Evolutionary conservation across 768 basidiomycete species (phyloP).

Genomic region (Suillus subalutaceus): DNA sequence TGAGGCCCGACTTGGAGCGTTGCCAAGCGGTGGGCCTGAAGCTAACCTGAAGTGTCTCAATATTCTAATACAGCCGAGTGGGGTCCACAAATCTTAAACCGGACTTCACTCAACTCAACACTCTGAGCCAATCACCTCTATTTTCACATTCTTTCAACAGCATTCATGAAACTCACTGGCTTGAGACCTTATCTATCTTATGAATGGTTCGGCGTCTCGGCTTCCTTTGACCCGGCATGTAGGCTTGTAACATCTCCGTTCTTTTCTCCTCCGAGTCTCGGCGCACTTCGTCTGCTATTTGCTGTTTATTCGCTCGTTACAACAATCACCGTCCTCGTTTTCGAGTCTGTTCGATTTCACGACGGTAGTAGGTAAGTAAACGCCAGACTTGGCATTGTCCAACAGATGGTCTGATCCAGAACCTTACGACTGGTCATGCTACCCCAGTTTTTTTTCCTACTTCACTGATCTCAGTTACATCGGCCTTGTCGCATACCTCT

Average conservation of each 20-base stretch:
- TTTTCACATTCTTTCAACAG: constrained; percentile 1
- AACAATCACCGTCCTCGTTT: constrained; percentile 38
- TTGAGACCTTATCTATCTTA: constrained; percentile 16
- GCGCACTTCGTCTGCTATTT: constrained; percentile 46
- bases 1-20: neutral
- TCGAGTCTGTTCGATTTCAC: constrained; percentile 33
- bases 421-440: constrained; percentile 8
- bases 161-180: constrained; percentile 14
- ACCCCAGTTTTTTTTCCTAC: constrained; percentile 58
- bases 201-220: constrained; percentile 35
- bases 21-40: neutral
- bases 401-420: neutral
- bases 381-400: constrained; percentile 14
- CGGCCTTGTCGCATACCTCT: constrained; percentile 65
- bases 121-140: neutral
- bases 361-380: constrained; percentile 36
- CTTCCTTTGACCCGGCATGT: constrained; percentile 44
- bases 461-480: constrained; percentile 67
- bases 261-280: constrained; percentile 48
- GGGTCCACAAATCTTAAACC: neutral
- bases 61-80: neutral
- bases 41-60: neutral
- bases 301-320: constrained; percentile 51
- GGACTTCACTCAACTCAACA: neutral
- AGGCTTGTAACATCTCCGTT: constrained; percentile 42